phyloP scores from a whole-genome alignment of 2,329 filamentous ascomycete species.

The Trichoderma gracile region DNA sequence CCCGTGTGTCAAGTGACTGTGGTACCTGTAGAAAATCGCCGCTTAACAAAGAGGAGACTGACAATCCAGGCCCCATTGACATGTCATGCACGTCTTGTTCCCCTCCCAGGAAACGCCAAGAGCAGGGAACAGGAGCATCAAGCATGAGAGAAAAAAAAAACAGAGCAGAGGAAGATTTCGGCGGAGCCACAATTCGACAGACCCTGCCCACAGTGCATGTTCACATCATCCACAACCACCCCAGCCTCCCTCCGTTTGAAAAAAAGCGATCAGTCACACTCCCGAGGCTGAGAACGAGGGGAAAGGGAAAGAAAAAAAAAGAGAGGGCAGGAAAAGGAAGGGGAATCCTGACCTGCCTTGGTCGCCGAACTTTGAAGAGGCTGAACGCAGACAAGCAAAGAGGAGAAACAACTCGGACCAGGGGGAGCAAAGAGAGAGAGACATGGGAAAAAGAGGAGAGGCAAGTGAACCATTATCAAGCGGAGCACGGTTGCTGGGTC shows the following conservation, averaged over 20 bases:
- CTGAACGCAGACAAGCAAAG: not conserved
- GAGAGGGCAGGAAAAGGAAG: not conserved
- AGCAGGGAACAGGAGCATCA: not conserved
- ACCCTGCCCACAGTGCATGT: constrained; percentile 15
- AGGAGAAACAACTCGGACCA: too few species aligned
- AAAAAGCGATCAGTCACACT: constrained; percentile 23
- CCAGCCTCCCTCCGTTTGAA: not conserved
- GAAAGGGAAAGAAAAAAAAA: not conserved
- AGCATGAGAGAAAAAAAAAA: not conserved
- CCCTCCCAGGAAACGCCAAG: not conserved
- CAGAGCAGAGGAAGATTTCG: not conserved
- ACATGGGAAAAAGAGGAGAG: too few species aligned
- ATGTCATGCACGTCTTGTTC: constrained; percentile 24
- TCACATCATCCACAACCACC: not conserved
- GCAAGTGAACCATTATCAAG: too few species aligned
- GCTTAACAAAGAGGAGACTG: not conserved
- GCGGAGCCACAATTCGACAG: constrained; percentile 4
- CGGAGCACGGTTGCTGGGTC: too few species aligned
- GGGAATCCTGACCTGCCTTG: not conserved
- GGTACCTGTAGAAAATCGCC: not conserved
- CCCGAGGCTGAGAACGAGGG: constrained; percentile 18
- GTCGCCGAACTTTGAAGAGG: constrained; percentile 9
- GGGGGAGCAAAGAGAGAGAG: too few species aligned
- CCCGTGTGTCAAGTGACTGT: not conserved
- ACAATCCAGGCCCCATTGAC: constrained; percentile 16